Percentiles rank a stretch among this genome's conserved stretches.
phyloP scores from a whole-genome alignment of 1,139 yeast species.

The Blastobotrys serpentis region DNA sequence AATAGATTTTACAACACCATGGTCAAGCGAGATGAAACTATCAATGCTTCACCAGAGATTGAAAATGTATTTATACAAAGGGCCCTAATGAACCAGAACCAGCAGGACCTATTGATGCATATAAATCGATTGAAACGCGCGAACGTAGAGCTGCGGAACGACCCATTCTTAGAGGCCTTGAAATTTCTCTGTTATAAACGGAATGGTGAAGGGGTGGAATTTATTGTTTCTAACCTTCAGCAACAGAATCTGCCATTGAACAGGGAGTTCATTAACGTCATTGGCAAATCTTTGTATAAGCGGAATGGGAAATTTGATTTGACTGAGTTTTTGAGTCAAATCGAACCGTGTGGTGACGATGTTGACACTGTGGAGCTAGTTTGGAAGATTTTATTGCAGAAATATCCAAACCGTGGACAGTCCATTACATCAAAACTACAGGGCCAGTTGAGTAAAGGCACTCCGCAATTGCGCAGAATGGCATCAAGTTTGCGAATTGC shows the following conservation, averaged over 20 bases:
- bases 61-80: slow-evolving; percentile 21
- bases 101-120: slow-evolving; percentile 16
- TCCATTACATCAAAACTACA: slow-evolving; percentile 1
- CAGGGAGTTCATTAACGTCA: background rate
- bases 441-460: background rate
- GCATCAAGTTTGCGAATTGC: slow-evolving; percentile 7
- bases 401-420: slow-evolving; percentile 10
- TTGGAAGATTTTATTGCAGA: background rate
- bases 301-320: background rate
- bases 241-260: background rate
- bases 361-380: background rate
- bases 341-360: background rate
- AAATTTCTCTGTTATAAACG: slow-evolving; percentile 14
- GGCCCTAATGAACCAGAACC: slow-evolving; percentile 19
- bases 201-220: slow-evolving; percentile 16
- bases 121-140: slow-evolving; percentile 12
- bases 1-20: slow-evolving; percentile 15
- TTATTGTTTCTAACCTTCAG: slow-evolving; percentile 9
- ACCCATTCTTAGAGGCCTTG: slow-evolving; percentile 14
- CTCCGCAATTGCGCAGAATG: too few species aligned
- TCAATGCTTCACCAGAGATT: slow-evolving; percentile 17
- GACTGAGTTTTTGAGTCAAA: background rate
- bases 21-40: slow-evolving; percentile 12
- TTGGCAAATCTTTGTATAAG: slow-evolving; percentile 13
- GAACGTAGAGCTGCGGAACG: slow-evolving; percentile 1